Evolutionary conservation across 2,329 filamentous ascomycete genomes (phyloP), one percentile per base, ranked within the genome.

Genomic region (Nemania abortiva): DNA sequence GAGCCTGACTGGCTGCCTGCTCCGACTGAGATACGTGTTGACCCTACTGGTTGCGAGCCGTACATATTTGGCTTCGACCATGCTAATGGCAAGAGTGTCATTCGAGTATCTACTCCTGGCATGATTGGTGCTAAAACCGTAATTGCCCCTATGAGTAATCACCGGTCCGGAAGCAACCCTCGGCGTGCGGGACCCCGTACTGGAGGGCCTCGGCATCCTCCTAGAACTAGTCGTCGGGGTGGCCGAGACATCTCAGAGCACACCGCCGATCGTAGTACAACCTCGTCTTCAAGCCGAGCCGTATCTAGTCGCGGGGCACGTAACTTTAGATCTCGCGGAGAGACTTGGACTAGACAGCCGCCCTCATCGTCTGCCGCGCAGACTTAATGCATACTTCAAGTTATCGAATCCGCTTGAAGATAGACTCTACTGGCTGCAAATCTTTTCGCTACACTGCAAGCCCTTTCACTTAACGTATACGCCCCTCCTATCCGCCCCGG

Each of bases 1-100:
- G 77, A 83, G 13, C 82, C 85, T 49, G 85, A 86, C 58, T 81
- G 83, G 42, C 90, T 89, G 75, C 83, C 86, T 1, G 80, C 90
- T 13, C 87, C 85, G 0, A 84, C 83, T 69, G 85, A 82, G 71
- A 84, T 89, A 49, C 75, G 82, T 34, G 78, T 89, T 7, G 76
- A 88, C 52, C 78, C 84, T 7, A 84, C 83, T 15, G 86, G 80
- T 69, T 76, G 81, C 61, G 84, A 87, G 54, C 75, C 83, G 15
- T 80, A 82, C 66, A 73, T 75, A 49, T 82, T 87, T 58, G 65
- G 77, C 45, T 74, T 76, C 60, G 83, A 81, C 61, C 81, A 72
- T 65, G 81, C 79, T 73, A 77, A 73, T 68, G 80, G 79, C 63
- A 82, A 78, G 20, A 79, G 83, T 54, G 76, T 79, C 20, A 82